Conservation (phyloP, 495 filamentous ascomycete species). For the Lentithecium fluviatile region DNA sequence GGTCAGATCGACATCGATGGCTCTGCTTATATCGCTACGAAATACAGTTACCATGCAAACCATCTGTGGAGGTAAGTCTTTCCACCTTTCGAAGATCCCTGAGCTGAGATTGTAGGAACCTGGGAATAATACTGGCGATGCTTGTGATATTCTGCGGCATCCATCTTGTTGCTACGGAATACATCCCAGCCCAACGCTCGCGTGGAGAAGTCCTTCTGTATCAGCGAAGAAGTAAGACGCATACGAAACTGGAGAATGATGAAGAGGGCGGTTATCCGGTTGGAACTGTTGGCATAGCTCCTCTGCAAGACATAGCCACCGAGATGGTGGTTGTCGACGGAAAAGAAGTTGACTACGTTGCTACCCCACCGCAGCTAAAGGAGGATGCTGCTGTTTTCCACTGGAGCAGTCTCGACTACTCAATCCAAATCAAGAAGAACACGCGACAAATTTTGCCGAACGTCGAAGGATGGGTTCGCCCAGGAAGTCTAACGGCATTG, state of each 20-base stretch:
- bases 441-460: constrained; percentile 4
- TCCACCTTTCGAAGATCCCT: background rate
- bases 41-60: constrained; percentile 3
- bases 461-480: constrained; percentile 22
- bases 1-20: constrained; percentile 16
- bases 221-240: background rate
- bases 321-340: background rate
- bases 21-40: constrained; percentile 4
- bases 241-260: background rate
- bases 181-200: constrained; percentile 52
- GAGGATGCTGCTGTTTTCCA: constrained; percentile 5
- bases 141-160: constrained; percentile 32
- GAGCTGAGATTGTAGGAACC: constrained; percentile 11
- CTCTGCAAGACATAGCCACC: background rate
- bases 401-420: constrained; percentile 20
- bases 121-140: constrained; percentile 19
- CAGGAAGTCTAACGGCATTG: constrained; percentile 25
- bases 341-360: background rate
- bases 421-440: constrained; percentile 4
- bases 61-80: constrained; percentile 22
- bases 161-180: constrained; percentile 50
- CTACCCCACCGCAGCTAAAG: background rate
- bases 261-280: constrained; percentile 2
- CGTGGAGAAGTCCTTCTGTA: constrained; percentile 52
- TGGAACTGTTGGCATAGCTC: background rate